These are phyloP conservation scores for Cystofilobasidium bisporidii DNA, from an alignment of 768 basidiomycete genomes.

Conservation along the genomic window DNA sequence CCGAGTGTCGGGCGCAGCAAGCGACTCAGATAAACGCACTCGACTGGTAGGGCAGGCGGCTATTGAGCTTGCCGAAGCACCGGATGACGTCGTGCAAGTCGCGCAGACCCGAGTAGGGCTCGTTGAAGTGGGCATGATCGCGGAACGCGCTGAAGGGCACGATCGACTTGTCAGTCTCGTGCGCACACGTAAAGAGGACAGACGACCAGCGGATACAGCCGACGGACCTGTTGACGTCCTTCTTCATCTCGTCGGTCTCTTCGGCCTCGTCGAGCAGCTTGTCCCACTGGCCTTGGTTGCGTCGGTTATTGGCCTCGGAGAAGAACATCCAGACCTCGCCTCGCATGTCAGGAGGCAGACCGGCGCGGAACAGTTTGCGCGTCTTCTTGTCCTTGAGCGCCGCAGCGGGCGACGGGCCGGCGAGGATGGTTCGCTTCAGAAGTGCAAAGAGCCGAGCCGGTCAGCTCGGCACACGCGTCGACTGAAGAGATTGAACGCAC, in stretches of 20 bases:
- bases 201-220: too few relatives aligned
- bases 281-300: constrained; percentile 1
- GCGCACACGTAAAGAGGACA: too few relatives aligned
- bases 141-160: constrained; percentile 10
- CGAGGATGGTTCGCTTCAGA: not conserved
- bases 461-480: not conserved
- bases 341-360: constrained; percentile 10
- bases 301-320: not conserved
- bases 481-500: constrained; percentile 42
- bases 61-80: constrained; percentile 18
- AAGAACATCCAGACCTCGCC: constrained; percentile 23
- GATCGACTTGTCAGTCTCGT: too few relatives aligned
- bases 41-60: constrained; percentile 4
- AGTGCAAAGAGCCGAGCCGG: not conserved
- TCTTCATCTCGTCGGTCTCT: constrained; percentile 14
- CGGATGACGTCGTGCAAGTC: constrained; percentile 20
- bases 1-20: not conserved
- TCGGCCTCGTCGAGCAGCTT: constrained; percentile 15
- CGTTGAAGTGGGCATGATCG: constrained; percentile 23
- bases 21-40: not conserved
- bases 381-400: constrained; percentile 25
- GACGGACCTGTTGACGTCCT: constrained; percentile 9
- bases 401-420: not conserved
- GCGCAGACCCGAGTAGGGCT: constrained; percentile 14
- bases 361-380: constrained; percentile 20